phyloP scores from a whole-genome alignment of 1,284 basidiomycete genomes.

The Cystobasidium pallidum region DNA sequence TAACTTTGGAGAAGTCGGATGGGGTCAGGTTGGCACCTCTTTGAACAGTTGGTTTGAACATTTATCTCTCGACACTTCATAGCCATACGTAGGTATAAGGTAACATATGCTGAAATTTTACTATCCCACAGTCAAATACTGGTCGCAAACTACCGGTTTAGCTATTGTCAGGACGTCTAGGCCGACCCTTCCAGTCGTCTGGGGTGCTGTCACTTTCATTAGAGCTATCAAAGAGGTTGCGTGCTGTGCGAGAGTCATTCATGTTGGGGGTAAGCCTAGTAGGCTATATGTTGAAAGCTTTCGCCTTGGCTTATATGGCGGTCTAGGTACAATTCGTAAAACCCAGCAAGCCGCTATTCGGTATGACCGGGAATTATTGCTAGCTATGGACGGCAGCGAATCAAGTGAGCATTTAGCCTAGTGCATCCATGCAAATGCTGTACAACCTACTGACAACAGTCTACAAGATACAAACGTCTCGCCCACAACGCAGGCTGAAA shows the following conservation, averaged over 20 bases:
- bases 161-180: slow-evolving; percentile 51
- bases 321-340: slow-evolving; percentile 52
- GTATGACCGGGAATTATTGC: slow-evolving; percentile 50
- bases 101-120: background rate
- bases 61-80: too few relatives aligned
- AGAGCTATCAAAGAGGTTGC: slow-evolving; percentile 47
- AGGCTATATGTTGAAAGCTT: too few relatives aligned
- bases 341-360: slow-evolving; percentile 51
- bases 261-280: slow-evolving; percentile 50
- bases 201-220: slow-evolving; percentile 50
- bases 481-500: slow-evolving; percentile 11
- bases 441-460: background rate
- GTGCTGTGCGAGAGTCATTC: slow-evolving; percentile 48
- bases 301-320: background rate
- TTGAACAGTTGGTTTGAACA: slow-evolving; percentile 48
- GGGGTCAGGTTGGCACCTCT: slow-evolving; percentile 50
- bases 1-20: slow-evolving; percentile 53
- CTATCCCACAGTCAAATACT: slow-evolving; percentile 52
- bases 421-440: background rate
- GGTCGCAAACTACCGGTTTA: slow-evolving; percentile 49
- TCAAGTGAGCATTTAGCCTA: background rate
- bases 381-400: slow-evolving; percentile 25
- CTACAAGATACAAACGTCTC: slow-evolving; percentile 1
- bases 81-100: too few relatives aligned
- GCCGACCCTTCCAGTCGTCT: slow-evolving; percentile 49